phyloP scores from a whole-genome alignment of 129 eudicot genomes.

The Cynara cardunculus region DNA sequence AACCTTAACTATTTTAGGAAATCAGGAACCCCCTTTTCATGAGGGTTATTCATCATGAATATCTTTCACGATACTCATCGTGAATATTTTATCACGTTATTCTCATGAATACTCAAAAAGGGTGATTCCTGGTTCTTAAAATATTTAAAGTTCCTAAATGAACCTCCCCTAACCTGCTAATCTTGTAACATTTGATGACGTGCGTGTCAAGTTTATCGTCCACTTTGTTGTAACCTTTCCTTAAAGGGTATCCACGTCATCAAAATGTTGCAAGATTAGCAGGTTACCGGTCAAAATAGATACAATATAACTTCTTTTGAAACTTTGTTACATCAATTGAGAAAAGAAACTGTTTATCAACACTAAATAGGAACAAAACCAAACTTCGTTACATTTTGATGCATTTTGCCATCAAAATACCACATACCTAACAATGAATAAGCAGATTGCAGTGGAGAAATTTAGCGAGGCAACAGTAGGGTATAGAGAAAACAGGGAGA shows the following conservation, averaged over 20 bases:
- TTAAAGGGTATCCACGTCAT: neutral
- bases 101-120: too few species aligned
- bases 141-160: too few species aligned
- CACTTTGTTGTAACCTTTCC: neutral
- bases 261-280: neutral
- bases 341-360: neutral
- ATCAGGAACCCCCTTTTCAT: too few species aligned
- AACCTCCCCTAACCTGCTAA: neutral
- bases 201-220: neutral
- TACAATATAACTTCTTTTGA: neutral
- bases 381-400: neutral
- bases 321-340: neutral
- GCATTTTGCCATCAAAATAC: neutral
- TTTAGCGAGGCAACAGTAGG: conserved; percentile 99
- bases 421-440: conserved; percentile 10
- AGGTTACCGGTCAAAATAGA: neutral
- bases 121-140: too few species aligned
- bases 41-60: too few species aligned
- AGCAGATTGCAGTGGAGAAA: conserved; percentile 92
- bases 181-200: neutral
- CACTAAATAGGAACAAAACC: neutral
- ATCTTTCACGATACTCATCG: too few species aligned
- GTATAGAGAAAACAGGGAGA: conserved; percentile 66
- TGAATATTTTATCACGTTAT: too few species aligned
- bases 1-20: too few species aligned